Conservation (phyloP, 2,329 filamentous ascomycete species). For the Aspergillus sp. region DNA sequence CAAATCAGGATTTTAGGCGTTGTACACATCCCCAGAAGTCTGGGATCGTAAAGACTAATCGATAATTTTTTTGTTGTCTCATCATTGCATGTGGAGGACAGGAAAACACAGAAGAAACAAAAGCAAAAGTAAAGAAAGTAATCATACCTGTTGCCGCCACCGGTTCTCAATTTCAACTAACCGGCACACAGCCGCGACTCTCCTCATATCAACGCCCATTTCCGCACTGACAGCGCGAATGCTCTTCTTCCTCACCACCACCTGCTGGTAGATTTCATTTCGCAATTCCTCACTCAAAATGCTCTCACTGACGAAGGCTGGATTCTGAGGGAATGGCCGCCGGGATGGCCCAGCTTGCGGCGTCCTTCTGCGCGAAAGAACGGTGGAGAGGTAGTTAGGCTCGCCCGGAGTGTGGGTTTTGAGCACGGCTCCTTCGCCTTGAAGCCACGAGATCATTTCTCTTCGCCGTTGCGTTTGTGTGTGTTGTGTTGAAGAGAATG, state of each 20-base stretch:
- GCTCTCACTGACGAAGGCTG: conserved; percentile 65
- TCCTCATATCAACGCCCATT: conserved; percentile 75
- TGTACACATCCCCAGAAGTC: conserved; percentile 53
- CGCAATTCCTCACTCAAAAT: conserved; percentile 73
- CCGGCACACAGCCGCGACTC: conserved; percentile 81
- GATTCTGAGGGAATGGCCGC: conserved; percentile 74
- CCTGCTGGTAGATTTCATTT: conserved; percentile 70
- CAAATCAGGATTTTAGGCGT: conserved; percentile 51
- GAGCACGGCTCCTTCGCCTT: conserved; percentile 34
- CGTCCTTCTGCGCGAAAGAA: conserved; percentile 12
- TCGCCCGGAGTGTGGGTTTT: conserved; percentile 33
- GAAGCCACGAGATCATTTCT: conserved; percentile 61
- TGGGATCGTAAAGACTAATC: conserved; percentile 99
- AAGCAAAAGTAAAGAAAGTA: background rate
- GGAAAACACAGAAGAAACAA: background rate
- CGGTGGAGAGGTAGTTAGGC: conserved; percentile 32
- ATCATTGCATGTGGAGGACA: conserved; percentile 52
- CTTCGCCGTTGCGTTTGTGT: conserved; percentile 52
- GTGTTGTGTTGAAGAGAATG: conserved; percentile 35
- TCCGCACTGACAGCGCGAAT: conserved; percentile 76
- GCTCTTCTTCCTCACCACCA: conserved; percentile 65
- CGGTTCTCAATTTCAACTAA: conserved; percentile 83
- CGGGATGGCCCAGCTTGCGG: background rate
- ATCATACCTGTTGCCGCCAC: conserved; percentile 71
- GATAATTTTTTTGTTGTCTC: conserved; percentile 72